These are phyloP conservation scores for Phytophthora fragariae DNA, from an alignment of 352 stramenopile genomes.

Conservation along the genomic window DNA sequence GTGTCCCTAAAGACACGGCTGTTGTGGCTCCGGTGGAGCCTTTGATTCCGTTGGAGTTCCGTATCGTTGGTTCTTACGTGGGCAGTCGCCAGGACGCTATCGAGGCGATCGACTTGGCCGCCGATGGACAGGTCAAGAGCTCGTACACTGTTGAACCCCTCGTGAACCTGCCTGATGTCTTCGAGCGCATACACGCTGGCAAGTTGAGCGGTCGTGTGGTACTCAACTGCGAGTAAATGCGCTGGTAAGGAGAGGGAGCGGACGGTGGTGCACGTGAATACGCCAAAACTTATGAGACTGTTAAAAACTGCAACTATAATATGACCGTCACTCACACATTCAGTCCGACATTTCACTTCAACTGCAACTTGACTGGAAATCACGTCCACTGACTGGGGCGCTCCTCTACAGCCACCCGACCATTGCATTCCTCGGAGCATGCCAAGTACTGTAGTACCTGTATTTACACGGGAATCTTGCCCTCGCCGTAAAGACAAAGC, in stretches of 20 bases:
- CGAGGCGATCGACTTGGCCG: constrained; percentile 62
- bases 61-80: constrained; percentile 63
- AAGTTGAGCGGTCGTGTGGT: constrained; percentile 51
- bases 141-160: constrained; percentile 49
- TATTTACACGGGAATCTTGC: not conserved
- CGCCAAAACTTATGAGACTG: no score
- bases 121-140: constrained; percentile 52
- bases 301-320: no score
- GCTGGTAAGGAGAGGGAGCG: not conserved
- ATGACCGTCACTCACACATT: not conserved
- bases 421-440: not conserved
- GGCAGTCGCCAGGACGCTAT: constrained; percentile 62
- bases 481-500: not conserved
- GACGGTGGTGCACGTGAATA: no score
- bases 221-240: constrained; percentile 49
- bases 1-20: constrained; percentile 65
- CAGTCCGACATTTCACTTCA: not conserved
- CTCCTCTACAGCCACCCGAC: not conserved
- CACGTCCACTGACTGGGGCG: constrained; percentile 1
- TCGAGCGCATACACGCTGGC: constrained; percentile 49
- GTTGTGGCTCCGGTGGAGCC: constrained; percentile 43
- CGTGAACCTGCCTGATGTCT: constrained; percentile 50
- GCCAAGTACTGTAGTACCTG: not conserved
- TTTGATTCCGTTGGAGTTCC: constrained; percentile 47
- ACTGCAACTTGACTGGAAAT: not conserved